Percentiles rank a stretch among this genome's conserved stretches.
Evolutionary conservation across 2,329 filamentous ascomycete genomes (phyloP).

Genomic region (Pyrenophora teres): DNA sequence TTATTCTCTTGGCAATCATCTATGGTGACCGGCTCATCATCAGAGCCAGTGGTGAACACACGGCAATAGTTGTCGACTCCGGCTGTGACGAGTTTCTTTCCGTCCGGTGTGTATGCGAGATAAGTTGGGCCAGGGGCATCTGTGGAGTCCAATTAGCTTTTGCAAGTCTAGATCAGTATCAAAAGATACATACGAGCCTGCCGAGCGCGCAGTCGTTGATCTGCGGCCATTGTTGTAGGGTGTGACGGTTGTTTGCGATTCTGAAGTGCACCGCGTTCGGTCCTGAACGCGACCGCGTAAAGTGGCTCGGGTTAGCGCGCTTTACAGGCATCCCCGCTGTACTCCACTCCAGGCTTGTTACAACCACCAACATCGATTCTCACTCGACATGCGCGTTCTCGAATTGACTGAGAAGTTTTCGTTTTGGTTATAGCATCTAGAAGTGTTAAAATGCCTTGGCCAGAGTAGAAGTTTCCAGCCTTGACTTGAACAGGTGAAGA

Average conservation of each 20-base stretch:
- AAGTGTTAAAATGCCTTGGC: too few relatives aligned
- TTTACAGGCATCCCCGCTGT: conserved; percentile 8
- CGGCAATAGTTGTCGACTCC: conserved; percentile 93
- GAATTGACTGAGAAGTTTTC: too few relatives aligned
- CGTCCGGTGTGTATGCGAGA: conserved; percentile 87
- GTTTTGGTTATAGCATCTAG: too few relatives aligned
- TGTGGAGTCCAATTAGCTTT: conserved; percentile 36
- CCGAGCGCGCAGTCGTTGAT: conserved; percentile 33
- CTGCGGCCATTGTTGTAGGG: conserved; percentile 15
- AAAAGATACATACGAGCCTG: conserved; percentile 38
- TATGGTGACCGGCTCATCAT: conserved; percentile 89
- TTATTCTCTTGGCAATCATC: conserved; percentile 91
- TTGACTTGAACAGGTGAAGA: too few relatives aligned
- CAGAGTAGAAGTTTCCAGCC: too few relatives aligned
- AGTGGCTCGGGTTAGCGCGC: conserved; percentile 13
- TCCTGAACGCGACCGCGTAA: conserved; percentile 14
- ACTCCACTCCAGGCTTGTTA: neutral
- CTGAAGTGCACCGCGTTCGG: conserved; percentile 8
- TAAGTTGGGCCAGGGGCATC: conserved; percentile 87
- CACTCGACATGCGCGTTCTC: neutral
- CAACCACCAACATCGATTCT: neutral
- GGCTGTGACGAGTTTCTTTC: conserved; percentile 83
- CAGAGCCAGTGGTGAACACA: conserved; percentile 86
- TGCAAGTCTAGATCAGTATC: neutral
- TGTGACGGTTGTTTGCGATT: conserved; percentile 3